Conservation (phyloP, 805 yeast genomes). For the Blastobotrys terrestris region DNA sequence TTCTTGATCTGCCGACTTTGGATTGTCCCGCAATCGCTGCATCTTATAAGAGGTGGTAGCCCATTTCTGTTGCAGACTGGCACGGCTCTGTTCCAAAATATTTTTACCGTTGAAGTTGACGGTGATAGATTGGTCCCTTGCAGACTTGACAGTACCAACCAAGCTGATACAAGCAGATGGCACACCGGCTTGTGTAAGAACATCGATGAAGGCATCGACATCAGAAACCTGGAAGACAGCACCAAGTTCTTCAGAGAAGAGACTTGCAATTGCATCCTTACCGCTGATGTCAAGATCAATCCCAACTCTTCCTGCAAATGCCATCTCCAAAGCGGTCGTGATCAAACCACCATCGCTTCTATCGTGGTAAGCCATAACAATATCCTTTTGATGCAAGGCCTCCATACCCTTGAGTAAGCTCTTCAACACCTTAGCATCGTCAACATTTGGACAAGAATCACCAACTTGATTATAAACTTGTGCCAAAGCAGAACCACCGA, state of each 20-base stretch:
- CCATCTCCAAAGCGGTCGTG: constrained; percentile 86
- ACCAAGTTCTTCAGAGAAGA: constrained; percentile 93
- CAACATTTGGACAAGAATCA: constrained; percentile 74
- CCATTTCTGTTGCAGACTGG: constrained; percentile 77
- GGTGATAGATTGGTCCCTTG: constrained; percentile 45
- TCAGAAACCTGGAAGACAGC: constrained; percentile 86
- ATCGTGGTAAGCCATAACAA: constrained; percentile 88
- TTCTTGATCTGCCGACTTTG: constrained; percentile 84
- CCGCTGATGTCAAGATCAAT: constrained; percentile 44
- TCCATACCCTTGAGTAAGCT: constrained; percentile 63
- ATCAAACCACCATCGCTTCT: constrained; percentile 94
- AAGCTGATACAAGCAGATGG: constrained; percentile 46
- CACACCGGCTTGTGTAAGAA: constrained; percentile 57
- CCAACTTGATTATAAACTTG: constrained; percentile 92
- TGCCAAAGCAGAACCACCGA: constrained; percentile 93
- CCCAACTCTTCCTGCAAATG: constrained; percentile 92
- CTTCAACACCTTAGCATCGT: constrained; percentile 56
- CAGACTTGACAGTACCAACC: constrained; percentile 54
- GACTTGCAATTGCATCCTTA: constrained; percentile 44
- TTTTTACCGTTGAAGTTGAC: constrained; percentile 41
- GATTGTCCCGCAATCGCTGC: constrained; percentile 92
- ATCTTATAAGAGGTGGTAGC: constrained; percentile 79
- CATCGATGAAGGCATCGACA: constrained; percentile 45
- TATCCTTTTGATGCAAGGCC: constrained; percentile 54
- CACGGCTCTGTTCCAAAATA: constrained; percentile 54